Evolutionary conservation across 2,329 filamentous ascomycete genomes (phyloP).

Genomic region (Aspergillus ochraceoroseus): DNA sequence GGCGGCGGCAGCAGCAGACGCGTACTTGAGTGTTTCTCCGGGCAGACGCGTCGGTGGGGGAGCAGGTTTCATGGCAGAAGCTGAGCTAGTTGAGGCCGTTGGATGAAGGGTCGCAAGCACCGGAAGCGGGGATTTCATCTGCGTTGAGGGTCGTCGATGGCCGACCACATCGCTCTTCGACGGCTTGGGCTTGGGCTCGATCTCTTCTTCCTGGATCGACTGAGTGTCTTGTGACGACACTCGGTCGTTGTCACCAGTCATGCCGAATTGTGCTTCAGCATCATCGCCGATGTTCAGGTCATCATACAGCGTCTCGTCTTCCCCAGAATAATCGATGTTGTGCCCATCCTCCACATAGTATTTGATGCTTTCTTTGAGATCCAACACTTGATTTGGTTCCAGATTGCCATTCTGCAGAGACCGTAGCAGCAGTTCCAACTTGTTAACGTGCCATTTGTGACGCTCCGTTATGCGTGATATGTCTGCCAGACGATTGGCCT

Average conservation of each 20-base stretch:
- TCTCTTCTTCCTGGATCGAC: slow-evolving; percentile 78
- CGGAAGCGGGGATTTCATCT: slow-evolving; percentile 91
- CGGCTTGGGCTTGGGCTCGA: slow-evolving; percentile 58
- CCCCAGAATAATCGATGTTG: slow-evolving; percentile 76
- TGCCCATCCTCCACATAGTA: slow-evolving; percentile 92
- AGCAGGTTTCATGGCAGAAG: slow-evolving; percentile 82
- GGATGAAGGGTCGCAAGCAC: slow-evolving; percentile 84
- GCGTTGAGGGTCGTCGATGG: slow-evolving; percentile 71
- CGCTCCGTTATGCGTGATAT: slow-evolving; percentile 79
- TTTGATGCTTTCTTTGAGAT: slow-evolving; percentile 84
- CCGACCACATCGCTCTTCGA: slow-evolving; percentile 55
- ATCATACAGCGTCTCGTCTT: slow-evolving; percentile 93
- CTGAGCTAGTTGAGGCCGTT: slow-evolving; percentile 42
- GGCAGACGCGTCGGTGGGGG: slow-evolving; percentile 76
- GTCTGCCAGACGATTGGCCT: slow-evolving; percentile 81
- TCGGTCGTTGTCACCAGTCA: slow-evolving; percentile 73
- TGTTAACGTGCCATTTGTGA: slow-evolving; percentile 94
- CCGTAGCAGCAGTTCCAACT: slow-evolving; percentile 83
- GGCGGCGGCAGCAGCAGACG: slow-evolving; percentile 88
- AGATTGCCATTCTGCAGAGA: slow-evolving; percentile 89
- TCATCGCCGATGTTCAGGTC: slow-evolving; percentile 89
- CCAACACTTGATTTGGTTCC: slow-evolving; percentile 78
- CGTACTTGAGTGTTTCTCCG: slow-evolving; percentile 91
- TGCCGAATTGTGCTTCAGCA: slow-evolving; percentile 72
- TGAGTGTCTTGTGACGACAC: slow-evolving; percentile 94